Conservation (phyloP, 1,284 basidiomycete genomes). For the Leccinum pachyderme region DNA sequence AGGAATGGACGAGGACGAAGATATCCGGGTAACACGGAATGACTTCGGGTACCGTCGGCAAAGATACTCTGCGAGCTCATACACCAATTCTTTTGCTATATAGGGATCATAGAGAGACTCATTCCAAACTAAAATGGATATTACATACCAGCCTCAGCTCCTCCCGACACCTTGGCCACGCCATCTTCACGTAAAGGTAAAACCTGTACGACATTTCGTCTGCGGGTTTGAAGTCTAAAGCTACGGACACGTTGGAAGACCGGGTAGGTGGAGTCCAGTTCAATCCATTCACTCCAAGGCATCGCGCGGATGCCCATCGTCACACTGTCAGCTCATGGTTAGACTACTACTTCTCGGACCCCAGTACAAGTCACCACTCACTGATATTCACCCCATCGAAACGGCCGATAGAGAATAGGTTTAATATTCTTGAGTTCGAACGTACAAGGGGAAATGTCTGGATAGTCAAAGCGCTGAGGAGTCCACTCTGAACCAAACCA, state of each 20-base stretch:
- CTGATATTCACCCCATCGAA: constrained; percentile 63
- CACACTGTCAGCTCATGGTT: constrained; percentile 60
- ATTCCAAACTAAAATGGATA: neutral
- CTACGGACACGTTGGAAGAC: constrained; percentile 52
- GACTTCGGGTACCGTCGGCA: constrained; percentile 57
- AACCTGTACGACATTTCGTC: constrained; percentile 46
- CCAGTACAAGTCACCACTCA: constrained; percentile 36
- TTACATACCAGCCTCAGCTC: constrained; percentile 48
- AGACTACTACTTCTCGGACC: constrained; percentile 53
- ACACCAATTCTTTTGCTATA: constrained; percentile 58
- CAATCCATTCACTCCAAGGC: constrained; percentile 66
- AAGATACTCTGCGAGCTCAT: constrained; percentile 65
- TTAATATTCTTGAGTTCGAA: constrained; percentile 43
- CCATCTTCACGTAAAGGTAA: constrained; percentile 40
- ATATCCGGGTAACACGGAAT: constrained; percentile 50
- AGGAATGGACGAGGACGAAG: constrained; percentile 9
- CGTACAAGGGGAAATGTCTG: constrained; percentile 42
- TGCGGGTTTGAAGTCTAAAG: constrained; percentile 51
- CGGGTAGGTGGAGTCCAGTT: constrained; percentile 57
- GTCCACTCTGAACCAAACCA: constrained; percentile 42
- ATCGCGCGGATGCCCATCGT: constrained; percentile 69
- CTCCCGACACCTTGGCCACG: constrained; percentile 47
- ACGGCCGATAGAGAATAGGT: constrained; percentile 63
- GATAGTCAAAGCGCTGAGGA: constrained; percentile 51
- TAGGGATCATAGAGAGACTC: constrained; percentile 27